Percentiles rank a stretch among this genome's conserved stretches.
Evolutionary conservation across 305 asterid species (phyloP).

Genomic region (Ajuga reptans): DNA sequence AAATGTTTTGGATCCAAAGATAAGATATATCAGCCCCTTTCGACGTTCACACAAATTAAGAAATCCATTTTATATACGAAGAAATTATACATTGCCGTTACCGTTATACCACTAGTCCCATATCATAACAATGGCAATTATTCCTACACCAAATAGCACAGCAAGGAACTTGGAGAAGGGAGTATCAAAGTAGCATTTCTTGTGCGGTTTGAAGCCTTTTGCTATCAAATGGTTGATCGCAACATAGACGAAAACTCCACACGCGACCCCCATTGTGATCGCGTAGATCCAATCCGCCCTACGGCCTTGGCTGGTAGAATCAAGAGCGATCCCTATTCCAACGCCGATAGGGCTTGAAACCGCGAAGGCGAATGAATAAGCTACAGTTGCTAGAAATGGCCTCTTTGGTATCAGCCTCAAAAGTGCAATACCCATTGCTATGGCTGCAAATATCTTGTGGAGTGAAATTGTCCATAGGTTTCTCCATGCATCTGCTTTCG

Average conservation of each 20-base stretch:
- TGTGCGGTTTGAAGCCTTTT: slow-evolving; percentile 65
- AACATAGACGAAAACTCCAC: slow-evolving; percentile 72
- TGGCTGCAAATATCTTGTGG: slow-evolving; percentile 86
- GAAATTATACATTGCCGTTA: no score
- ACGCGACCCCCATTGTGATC: slow-evolving; percentile 72
- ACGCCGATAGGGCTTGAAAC: slow-evolving; percentile 80
- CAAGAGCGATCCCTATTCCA: slow-evolving; percentile 82
- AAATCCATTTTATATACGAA: no score
- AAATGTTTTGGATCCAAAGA: no score
- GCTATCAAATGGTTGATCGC: slow-evolving; percentile 74
- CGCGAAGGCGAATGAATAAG: slow-evolving; percentile 72
- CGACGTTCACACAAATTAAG: no score
- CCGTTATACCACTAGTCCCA: slow-evolving; percentile 84
- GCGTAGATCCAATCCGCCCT: slow-evolving; percentile 79
- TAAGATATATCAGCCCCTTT: no score
- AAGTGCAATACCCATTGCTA: slow-evolving; percentile 91
- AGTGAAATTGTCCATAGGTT: slow-evolving; percentile 77
- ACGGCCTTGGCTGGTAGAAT: slow-evolving; percentile 62
- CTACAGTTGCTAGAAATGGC: slow-evolving; percentile 56
- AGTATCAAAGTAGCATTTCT: slow-evolving; percentile 40
- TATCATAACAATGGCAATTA: slow-evolving; percentile 78
- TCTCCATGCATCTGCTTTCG: slow-evolving; percentile 74
- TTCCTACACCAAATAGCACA: slow-evolving; percentile 66
- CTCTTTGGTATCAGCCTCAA: slow-evolving; percentile 82
- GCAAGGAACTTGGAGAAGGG: slow-evolving; percentile 69